Conservation (phyloP, 202 grass and related monocot species). For the Eragrostis tef region DNA sequence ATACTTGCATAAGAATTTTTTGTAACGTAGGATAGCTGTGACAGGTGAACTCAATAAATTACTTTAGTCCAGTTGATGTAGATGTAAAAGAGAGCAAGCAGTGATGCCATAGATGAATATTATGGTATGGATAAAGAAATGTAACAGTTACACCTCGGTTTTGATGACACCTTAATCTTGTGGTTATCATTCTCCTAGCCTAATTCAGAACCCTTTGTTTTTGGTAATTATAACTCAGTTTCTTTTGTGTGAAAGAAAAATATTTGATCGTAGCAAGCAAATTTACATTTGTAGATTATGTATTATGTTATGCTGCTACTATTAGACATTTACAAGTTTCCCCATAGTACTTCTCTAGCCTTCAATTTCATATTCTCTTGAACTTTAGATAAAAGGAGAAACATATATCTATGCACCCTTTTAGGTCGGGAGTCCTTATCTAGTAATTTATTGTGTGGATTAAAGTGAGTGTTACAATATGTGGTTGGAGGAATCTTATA, state of each 20-base stretch:
- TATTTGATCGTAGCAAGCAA: not conserved
- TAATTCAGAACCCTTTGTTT: not conserved
- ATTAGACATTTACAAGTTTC: conserved; percentile 8
- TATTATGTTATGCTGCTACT: not conserved
- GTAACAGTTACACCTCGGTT: not conserved
- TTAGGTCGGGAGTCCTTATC: not conserved
- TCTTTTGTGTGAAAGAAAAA: not conserved
- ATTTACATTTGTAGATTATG: not conserved
- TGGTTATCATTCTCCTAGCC: not conserved
- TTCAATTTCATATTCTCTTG: conserved; percentile 14
- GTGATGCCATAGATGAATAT: conserved; percentile 23
- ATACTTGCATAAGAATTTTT: conserved; percentile 20
- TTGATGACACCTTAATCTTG: conserved; percentile 30
- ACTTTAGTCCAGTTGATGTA: conserved; percentile 18
- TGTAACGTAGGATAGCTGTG: conserved; percentile 12
- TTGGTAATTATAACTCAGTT: not conserved
- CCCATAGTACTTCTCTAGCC: not conserved
- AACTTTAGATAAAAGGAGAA: not conserved
- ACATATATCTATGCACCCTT: not conserved
- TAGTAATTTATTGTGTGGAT: not conserved
- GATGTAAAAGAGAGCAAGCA: conserved; percentile 32
- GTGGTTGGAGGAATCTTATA: too few relatives aligned
- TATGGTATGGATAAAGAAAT: conserved; percentile 27
- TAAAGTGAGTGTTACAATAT: too few relatives aligned
- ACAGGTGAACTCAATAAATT: not conserved